phyloP scores from a whole-genome alignment of 495 filamentous ascomycete genomes.

The Podospora pseudoanserina region DNA sequence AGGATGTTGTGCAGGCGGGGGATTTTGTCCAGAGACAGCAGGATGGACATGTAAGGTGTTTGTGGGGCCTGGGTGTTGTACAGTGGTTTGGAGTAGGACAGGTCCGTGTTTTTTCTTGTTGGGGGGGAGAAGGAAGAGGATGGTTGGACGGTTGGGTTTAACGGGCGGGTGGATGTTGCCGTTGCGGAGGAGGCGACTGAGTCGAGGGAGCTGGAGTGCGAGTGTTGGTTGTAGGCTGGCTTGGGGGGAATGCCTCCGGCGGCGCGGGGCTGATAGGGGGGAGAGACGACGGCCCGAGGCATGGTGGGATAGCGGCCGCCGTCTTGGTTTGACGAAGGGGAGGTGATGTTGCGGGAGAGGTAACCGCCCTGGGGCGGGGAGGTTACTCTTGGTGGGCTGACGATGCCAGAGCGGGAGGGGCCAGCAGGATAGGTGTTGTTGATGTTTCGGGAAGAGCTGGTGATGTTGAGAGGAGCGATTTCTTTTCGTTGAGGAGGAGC shows the following conservation, averaged over 20 bases:
- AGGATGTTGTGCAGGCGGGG: slow-evolving; percentile 37
- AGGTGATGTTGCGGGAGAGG: not conserved
- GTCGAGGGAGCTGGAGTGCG: slow-evolving; percentile 13
- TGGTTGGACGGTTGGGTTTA: not conserved
- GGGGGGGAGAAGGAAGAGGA: not conserved
- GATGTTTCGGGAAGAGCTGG: slow-evolving; percentile 4
- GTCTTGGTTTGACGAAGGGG: not conserved
- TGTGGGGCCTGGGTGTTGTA: slow-evolving; percentile 13
- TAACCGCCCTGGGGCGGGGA: not conserved
- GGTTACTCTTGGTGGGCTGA: not conserved
- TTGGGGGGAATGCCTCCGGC: not conserved
- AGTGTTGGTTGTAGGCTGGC: slow-evolving; percentile 4
- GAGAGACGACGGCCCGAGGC: not conserved
- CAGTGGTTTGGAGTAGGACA: not conserved
- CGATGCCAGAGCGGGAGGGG: not conserved
- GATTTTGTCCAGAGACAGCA: slow-evolving; percentile 37
- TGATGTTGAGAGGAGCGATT: slow-evolving; percentile 9
- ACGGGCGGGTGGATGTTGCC: not conserved
- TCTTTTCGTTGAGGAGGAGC: slow-evolving; percentile 1
- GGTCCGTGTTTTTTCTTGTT: not conserved
- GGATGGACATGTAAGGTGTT: slow-evolving; percentile 40
- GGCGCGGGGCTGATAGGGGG: not conserved
- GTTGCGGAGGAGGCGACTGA: slow-evolving; percentile 9
- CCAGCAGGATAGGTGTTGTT: not conserved
- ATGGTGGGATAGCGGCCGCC: not conserved